Evolutionary conservation across 2,329 filamentous ascomycete genomes (phyloP).

Genomic region (Exophiala dermatitidis): DNA sequence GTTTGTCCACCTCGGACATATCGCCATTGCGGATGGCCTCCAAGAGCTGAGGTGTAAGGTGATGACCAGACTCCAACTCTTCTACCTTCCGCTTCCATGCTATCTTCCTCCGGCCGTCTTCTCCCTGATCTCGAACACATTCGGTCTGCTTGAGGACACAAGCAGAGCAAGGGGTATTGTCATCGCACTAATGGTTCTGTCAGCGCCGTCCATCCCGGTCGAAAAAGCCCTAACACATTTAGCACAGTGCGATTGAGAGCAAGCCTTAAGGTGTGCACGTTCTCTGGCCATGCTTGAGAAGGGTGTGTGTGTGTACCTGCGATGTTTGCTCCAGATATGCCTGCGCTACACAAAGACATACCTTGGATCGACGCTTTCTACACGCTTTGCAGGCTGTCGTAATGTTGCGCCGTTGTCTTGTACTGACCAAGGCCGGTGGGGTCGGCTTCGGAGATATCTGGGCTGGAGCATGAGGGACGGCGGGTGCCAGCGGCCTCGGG

Average conservation of each 20-base stretch:
- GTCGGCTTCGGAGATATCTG: background rate
- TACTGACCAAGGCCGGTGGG: background rate
- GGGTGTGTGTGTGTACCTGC: background rate
- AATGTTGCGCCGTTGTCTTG: constrained; percentile 5
- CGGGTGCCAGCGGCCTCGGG: too few species aligned
- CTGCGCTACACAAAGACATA: constrained; percentile 2
- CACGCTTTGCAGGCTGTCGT: constrained; percentile 8
- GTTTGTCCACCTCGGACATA: too few species aligned
- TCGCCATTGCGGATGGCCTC: too few species aligned
- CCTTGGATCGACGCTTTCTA: constrained; percentile 7
- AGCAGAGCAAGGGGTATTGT: constrained; percentile 11
- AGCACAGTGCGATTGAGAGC: background rate
- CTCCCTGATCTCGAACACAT: constrained; percentile 7
- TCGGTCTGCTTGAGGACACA: constrained; percentile 7
- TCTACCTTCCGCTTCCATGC: constrained; percentile 14
- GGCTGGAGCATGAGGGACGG: background rate
- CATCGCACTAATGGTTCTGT: constrained; percentile 6
- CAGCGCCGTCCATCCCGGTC: background rate
- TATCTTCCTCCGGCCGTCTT: constrained; percentile 8
- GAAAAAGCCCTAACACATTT: background rate
- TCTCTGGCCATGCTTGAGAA: background rate
- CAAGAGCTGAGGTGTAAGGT: background rate
- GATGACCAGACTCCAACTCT: constrained; percentile 8
- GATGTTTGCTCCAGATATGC: background rate
- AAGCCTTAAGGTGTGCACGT: background rate